Conservation (phyloP, 2,329 filamentous ascomycete genomes). For the Tolypocladium tropicale region DNA sequence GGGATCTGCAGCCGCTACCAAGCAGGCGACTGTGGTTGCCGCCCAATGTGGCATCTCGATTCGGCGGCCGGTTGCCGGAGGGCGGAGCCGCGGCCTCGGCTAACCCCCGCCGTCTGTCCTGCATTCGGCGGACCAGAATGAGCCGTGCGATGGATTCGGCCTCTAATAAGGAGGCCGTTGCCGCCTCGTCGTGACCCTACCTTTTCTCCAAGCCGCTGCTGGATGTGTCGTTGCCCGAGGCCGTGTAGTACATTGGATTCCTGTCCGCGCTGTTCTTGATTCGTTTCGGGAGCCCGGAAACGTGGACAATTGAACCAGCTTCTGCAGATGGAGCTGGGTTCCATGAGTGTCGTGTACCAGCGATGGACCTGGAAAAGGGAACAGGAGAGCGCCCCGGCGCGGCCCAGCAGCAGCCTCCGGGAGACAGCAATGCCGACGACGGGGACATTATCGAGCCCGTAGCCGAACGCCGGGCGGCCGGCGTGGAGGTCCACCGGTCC, state of each 20-base stretch:
- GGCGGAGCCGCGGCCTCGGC: too few relatives aligned
- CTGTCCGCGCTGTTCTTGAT: background rate
- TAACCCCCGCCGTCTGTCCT: too few relatives aligned
- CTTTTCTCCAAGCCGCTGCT: background rate
- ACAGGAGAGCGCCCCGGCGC: background rate
- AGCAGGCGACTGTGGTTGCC: too few relatives aligned
- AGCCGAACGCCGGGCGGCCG: background rate
- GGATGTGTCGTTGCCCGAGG: background rate
- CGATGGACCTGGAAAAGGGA: background rate
- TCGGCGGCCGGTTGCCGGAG: too few relatives aligned
- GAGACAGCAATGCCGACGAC: background rate
- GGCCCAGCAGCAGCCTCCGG: background rate
- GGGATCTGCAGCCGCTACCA: too few relatives aligned
- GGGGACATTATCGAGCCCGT: background rate
- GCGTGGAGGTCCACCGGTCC: conserved; percentile 8
- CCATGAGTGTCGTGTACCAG: too few relatives aligned
- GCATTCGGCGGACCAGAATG: too few relatives aligned
- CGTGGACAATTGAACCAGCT: background rate
- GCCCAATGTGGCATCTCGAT: too few relatives aligned
- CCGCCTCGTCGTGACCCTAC: background rate
- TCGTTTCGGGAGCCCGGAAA: background rate
- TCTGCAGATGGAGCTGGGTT: background rate
- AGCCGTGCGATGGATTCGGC: too few relatives aligned
- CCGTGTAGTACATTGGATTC: background rate
- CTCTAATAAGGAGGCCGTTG: too few relatives aligned